Evolutionary conservation across 192 early-diverging fungal species (phyloP).

Genomic region (Umbelopsis sp.): DNA sequence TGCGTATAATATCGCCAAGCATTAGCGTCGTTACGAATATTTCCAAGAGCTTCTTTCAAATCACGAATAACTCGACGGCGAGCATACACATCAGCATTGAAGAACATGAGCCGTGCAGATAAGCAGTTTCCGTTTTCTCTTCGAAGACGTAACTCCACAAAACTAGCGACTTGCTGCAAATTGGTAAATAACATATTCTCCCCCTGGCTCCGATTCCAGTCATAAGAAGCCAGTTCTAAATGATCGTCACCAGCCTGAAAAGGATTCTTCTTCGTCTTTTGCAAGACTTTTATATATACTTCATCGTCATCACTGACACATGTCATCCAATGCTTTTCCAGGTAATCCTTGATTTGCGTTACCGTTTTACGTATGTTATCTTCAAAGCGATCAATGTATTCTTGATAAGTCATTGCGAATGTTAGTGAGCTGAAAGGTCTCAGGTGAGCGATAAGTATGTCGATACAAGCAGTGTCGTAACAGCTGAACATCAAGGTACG

Average conservation of each 20-base stretch:
- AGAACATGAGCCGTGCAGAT: constrained; percentile 31
- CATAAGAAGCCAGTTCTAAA: neutral
- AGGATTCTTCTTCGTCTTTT: constrained; percentile 14
- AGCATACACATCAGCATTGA: constrained; percentile 23
- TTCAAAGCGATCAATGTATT: constrained; percentile 9
- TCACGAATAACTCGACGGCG: constrained; percentile 23
- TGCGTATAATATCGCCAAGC: neutral
- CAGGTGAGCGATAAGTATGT: constrained; percentile 34
- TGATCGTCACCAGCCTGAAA: neutral
- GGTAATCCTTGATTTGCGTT: neutral
- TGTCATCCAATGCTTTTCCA: constrained; percentile 22
- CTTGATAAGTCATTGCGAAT: constrained; percentile 5
- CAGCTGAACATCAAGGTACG: constrained; percentile 42
- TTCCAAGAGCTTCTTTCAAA: constrained; percentile 5
- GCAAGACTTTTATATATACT: constrained; percentile 29
- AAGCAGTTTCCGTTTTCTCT: constrained; percentile 32
- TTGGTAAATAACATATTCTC: neutral
- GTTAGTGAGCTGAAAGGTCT: constrained; percentile 10
- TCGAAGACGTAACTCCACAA: constrained; percentile 27
- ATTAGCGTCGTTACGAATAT: neutral
- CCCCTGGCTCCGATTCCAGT: neutral
- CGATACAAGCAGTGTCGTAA: constrained; percentile 51
- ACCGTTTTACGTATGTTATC: neutral
- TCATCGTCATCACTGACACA: constrained; percentile 27
- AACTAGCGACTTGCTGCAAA: neutral